Base-by-base conservation (phyloP, 1,284 basidiomycete species). In the Bjerkandera adusta region DNA sequence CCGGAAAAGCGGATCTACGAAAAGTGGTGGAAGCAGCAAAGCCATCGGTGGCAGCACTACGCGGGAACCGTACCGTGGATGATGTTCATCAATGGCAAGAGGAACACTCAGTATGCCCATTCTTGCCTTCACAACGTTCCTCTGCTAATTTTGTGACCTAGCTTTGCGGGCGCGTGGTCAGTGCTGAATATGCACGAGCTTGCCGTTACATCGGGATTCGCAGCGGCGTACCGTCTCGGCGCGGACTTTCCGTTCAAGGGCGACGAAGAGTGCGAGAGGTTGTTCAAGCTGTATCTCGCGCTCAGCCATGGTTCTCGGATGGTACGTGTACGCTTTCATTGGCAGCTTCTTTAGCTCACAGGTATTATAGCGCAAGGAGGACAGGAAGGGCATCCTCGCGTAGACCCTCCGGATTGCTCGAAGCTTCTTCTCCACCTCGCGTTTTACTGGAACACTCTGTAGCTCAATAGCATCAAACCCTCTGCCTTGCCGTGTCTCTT, bases 21-120 rank as follows among this genome's bases (percentile, higher is more conserved):
- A 56, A 79, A 78, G 57, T 79, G 76, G 78, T 80, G 78, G 79
- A 80, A 80, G 59, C 78, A 81, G 57, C 77, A 79, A 57, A 73
- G 71, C 41, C 77, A 80, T 57, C 68, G 77, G 7, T 79, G 76
- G 75, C 75, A 78, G 56, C 78, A 80, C 60, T 82, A 81, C 54
- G 72, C 72, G 6, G 65, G 65, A 4, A 73, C 73, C 7, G 81
- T 84, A 2, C 79, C 80, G 13, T 81, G 73, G 73, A 73, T 84
- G 69, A 78, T 76, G 70, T 63, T 73, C 42, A 71, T 83, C 52
- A 82, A 83, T 54, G 77, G 77, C 13, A 75, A 72, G 63, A 60
- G 61, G 13, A 61, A 69, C 53, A 75, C 72, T 2, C 59, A 68
- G 60, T 78, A 63, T 45, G 71, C 68, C 21, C 60, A 60, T 12